Evolutionary conservation across 2,329 filamentous ascomycete genomes (phyloP).

Genomic region (Didymella pinodella): DNA sequence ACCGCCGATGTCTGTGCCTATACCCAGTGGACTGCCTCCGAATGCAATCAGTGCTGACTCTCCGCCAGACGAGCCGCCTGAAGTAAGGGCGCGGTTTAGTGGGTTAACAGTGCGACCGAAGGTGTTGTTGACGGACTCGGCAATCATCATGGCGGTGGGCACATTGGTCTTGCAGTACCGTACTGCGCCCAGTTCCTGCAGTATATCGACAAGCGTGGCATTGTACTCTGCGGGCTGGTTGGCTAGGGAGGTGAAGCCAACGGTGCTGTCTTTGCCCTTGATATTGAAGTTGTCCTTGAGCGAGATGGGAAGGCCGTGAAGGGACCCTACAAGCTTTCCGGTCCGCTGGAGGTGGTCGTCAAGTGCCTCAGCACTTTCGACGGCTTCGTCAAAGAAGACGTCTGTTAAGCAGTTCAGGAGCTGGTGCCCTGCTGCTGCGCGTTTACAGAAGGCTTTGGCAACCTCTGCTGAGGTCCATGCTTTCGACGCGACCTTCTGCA

Average conservation of each 20-base stretch:
- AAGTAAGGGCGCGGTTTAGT: slow-evolving; percentile 64
- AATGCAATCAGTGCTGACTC: slow-evolving; percentile 70
- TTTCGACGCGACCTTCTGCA: slow-evolving; percentile 52
- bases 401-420: slow-evolving; percentile 68
- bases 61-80: slow-evolving; percentile 72
- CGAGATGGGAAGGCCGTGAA: slow-evolving; percentile 64
- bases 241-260: slow-evolving; percentile 70
- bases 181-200: slow-evolving; percentile 68
- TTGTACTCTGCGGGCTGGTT: slow-evolving; percentile 65
- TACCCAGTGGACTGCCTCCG: slow-evolving; percentile 65
- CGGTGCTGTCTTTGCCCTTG: slow-evolving; percentile 65
- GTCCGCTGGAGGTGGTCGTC: slow-evolving; percentile 60
- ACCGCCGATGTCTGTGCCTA: slow-evolving; percentile 70
- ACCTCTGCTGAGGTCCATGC: slow-evolving; percentile 62
- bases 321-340: slow-evolving; percentile 63
- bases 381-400: slow-evolving; percentile 63
- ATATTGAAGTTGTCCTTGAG: slow-evolving; percentile 77
- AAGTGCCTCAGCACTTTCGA: slow-evolving; percentile 60
- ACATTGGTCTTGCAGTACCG: slow-evolving; percentile 76
- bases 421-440: slow-evolving; percentile 64
- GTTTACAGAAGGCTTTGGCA: slow-evolving; percentile 62
- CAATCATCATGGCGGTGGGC: slow-evolving; percentile 74
- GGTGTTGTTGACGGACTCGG: slow-evolving; percentile 71
- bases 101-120: slow-evolving; percentile 71
- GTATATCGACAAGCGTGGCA: slow-evolving; percentile 64